Evolutionary conservation across 192 early-diverging fungal species (phyloP), one percentile per base, ranked within the genome.

Genomic region (Borealophlyctis nickersoniae): DNA sequence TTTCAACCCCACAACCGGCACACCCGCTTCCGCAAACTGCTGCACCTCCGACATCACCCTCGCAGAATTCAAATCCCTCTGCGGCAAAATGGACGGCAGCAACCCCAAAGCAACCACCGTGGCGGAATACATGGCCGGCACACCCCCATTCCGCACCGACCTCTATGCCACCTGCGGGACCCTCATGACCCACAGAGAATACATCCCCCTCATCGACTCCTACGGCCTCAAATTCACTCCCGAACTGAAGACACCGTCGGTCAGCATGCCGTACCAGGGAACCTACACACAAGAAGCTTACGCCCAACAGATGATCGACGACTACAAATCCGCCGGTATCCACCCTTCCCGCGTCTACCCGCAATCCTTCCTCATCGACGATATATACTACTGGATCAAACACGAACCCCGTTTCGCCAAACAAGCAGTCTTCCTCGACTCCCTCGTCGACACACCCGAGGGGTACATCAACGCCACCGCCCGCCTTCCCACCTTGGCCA

Each of bases 11-110:
- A 45, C 39, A 45, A 45, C 39, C 39, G 63, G 63, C 0, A 65
- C 63, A 31, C 26, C 3, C 13, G 63, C 63, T 0, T 39, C 9
- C 14, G 63, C 30, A 16, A 33, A 36, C 30, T 65, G 63, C 54
- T 65, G 63, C 35, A 65, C 63, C 24, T 65, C 35, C 7, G 63
- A 65, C 54, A 56, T 65, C 35, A 65, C 63, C 35, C 23, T 65
- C 27, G 55, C 32, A 7, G 63, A 65, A 58, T 22, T 65, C 33
- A 22, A 9, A 16, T 19, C 16, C 13, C 31, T 65, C 30, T 65
- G 63, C 54, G 52, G 53, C 30, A 65, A 26, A 56, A 65, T 65
- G 63, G 63, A 65, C 26, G 33, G 14, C n/a, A 28, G 27, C 33
- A 58, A 65, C 36, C 16, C 14, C 34, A 34, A 58, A 14, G 63